phyloP scores from a whole-genome alignment of 2,329 filamentous ascomycete genomes.

The Chalaropsis ovoidea region DNA sequence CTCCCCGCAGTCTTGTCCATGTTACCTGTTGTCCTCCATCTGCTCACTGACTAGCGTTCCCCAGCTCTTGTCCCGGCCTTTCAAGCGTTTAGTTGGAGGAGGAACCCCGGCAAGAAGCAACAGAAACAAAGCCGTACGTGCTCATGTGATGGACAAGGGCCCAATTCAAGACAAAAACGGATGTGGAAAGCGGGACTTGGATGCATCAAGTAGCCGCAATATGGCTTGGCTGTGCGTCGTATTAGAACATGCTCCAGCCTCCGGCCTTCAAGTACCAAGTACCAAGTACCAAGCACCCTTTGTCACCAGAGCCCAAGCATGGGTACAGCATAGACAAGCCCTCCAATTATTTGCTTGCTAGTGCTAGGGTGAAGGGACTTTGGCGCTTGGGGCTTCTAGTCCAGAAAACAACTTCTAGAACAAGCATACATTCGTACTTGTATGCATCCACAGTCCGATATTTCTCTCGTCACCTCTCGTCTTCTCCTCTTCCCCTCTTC shows the following conservation, averaged over 20 bases:
- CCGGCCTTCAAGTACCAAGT: too few relatives aligned
- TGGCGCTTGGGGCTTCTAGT: conserved; percentile 6
- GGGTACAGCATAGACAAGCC: background rate
- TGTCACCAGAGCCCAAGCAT: background rate
- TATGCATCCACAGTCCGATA: background rate
- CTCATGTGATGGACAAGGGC: conserved; percentile 11
- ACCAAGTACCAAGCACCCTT: background rate
- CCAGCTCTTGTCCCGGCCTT: too few relatives aligned
- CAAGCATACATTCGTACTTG: background rate
- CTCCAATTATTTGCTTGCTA: background rate
- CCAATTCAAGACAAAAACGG: background rate
- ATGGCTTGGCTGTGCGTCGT: background rate
- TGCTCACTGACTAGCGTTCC: too few relatives aligned
- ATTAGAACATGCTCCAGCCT: background rate
- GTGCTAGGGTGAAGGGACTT: background rate
- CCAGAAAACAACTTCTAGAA: background rate
- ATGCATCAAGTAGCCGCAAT: background rate
- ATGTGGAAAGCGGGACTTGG: conserved; percentile 2
- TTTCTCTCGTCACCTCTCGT: too few relatives aligned
- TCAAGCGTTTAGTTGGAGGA: background rate
- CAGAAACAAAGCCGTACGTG: background rate
- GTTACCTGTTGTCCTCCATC: too few relatives aligned
- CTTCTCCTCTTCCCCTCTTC: too few relatives aligned
- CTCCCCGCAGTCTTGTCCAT: too few relatives aligned
- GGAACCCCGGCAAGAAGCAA: background rate